These are phyloP conservation scores for Datura wrightii DNA, from an alignment of 257 asterid species.

Conservation along the genomic window DNA sequence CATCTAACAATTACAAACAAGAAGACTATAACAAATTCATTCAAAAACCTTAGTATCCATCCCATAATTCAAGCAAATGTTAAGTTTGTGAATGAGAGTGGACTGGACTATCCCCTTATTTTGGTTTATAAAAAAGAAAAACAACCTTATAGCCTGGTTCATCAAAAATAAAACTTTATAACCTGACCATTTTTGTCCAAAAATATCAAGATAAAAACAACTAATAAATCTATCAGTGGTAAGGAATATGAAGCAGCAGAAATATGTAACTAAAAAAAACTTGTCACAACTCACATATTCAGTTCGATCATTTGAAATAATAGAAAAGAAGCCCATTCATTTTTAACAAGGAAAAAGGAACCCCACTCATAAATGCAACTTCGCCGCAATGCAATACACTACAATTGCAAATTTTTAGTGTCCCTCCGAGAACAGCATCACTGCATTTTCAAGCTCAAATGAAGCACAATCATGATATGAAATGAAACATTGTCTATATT, in stretches of 20 bases:
- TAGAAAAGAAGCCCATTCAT: not conserved
- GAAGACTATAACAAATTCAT: slow-evolving; percentile 29
- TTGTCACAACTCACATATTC: not conserved
- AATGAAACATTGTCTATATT: not conserved
- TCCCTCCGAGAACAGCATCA: not conserved
- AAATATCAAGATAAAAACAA: not conserved
- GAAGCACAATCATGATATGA: not conserved
- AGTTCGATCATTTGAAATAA: not conserved
- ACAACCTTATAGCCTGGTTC: slow-evolving; percentile 1
- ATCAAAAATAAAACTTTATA: not conserved
- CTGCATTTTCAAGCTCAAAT: not conserved
- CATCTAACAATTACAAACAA: slow-evolving; percentile 57
- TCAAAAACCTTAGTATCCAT: not conserved
- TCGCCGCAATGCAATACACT: slow-evolving; percentile 2
- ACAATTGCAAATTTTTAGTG: not conserved
- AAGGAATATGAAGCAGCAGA: slow-evolving; percentile 6
- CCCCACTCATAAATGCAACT: not conserved
- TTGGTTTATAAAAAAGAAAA: slow-evolving; percentile 8
- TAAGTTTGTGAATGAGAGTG: not conserved
- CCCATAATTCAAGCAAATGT: slow-evolving; percentile 18
- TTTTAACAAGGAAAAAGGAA: slow-evolving; percentile 3
- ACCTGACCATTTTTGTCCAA: not conserved
- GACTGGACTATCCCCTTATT: slow-evolving; percentile 24
- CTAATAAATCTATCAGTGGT: not conserved
- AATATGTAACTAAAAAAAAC: not conserved